A percentile compares a stretch with the other conserved stretches of the same genome.
phyloP scores from a whole-genome alignment of 2,329 filamentous ascomycete species.

The Talaromyces sp. region DNA sequence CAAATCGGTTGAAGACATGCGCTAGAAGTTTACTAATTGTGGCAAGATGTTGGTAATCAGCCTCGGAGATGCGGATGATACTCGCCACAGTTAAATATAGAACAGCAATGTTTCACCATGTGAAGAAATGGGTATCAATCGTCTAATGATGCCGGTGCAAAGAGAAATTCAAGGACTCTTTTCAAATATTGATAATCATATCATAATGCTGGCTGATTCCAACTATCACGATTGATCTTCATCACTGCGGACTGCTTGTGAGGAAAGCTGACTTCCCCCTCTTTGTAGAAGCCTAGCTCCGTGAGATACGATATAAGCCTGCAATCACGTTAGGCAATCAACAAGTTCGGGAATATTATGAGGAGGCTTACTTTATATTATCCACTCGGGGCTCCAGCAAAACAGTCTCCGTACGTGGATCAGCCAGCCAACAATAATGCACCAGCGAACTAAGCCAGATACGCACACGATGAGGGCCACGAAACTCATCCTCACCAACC shows the following conservation, averaged over 20 bases:
- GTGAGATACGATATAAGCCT: slow-evolving; percentile 71
- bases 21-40: neutral
- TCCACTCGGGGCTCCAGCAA: slow-evolving; percentile 88
- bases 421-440: slow-evolving; percentile 77
- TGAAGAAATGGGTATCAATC: neutral
- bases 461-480: slow-evolving; percentile 70
- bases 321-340: neutral
- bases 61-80: neutral
- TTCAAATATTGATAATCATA: slow-evolving; percentile 27
- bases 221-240: slow-evolving; percentile 73
- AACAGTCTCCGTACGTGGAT: slow-evolving; percentile 76
- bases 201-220: slow-evolving; percentile 65
- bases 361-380: slow-evolving; percentile 66
- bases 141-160: neutral
- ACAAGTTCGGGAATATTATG: too few species aligned
- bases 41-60: neutral
- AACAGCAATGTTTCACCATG: neutral
- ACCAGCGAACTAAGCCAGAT: slow-evolving; percentile 81
- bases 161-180: neutral
- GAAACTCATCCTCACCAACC: slow-evolving; percentile 86
- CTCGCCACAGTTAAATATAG: slow-evolving; percentile 4
- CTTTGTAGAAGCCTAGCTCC: slow-evolving; percentile 74
- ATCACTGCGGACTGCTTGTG: slow-evolving; percentile 92
- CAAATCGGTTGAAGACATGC: neutral
- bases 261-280: slow-evolving; percentile 79